Conservation (phyloP, 179 eudicot species). For the Amaranthus tricolor region DNA sequence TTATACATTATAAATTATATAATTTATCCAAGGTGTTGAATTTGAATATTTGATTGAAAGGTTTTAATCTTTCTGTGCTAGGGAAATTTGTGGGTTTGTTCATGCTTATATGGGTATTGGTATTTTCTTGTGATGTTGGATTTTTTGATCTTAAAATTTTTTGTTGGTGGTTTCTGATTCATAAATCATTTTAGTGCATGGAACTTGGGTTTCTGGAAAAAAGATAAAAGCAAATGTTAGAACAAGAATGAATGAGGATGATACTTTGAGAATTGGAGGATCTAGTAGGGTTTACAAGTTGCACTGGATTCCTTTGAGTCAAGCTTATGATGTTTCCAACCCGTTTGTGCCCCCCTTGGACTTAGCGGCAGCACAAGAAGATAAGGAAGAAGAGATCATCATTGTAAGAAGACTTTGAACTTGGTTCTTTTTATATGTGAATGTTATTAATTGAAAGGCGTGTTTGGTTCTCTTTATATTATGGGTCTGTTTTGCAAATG, state of each 20-base stretch:
- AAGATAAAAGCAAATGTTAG: constrained; percentile 62
- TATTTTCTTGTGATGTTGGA: background rate
- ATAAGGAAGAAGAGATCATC: constrained; percentile 31
- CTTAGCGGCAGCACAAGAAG: constrained; percentile 30
- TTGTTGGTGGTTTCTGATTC: constrained; percentile 21
- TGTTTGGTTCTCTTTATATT: too few species aligned
- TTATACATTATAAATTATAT: too few species aligned
- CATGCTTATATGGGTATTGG: constrained; percentile 4
- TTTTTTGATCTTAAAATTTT: background rate
- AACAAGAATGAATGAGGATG: constrained; percentile 58
- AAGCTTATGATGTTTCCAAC: constrained; percentile 54
- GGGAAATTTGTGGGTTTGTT: background rate
- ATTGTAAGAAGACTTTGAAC: constrained; percentile 20
- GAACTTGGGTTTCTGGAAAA: constrained; percentile 77
- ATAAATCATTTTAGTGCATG: constrained; percentile 61
- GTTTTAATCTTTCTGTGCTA: background rate
- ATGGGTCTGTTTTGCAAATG: too few species aligned
- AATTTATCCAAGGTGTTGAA: too few species aligned
- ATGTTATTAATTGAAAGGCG: background rate
- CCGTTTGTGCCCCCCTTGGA: constrained; percentile 66
- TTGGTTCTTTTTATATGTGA: background rate
- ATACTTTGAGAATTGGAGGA: constrained; percentile 63
- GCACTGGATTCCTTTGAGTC: constrained; percentile 70
- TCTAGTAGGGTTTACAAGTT: constrained; percentile 82
- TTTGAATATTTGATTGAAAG: background rate